Base-by-base conservation (phyloP, 1,284 basidiomycete genomes). In the Xanthoconium separans region DNA sequence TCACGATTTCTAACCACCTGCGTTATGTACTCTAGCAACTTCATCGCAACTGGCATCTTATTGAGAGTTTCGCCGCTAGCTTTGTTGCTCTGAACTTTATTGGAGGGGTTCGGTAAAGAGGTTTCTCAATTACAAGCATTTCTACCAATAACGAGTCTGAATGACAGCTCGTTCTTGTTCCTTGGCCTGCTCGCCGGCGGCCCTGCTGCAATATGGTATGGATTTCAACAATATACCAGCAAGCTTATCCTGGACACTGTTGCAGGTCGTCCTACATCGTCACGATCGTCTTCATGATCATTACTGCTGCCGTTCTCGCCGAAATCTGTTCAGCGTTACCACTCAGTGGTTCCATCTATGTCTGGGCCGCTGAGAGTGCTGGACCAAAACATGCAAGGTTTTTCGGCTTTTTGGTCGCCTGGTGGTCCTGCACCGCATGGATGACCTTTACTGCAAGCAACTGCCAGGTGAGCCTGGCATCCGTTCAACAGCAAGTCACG, bases 351-450 rank as follows among this genome's bases (percentile, higher is more conserved):
- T 93, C 90, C 9, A 93, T 94, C 69, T 94, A 94, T 70, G 85
- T 93, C 54, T 94, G 92, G 92, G 88, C 90, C 0, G 91, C 91
- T 29, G 91, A 92, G 65, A 91, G 90, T 60, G 92, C 89, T 6
- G 91, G 91, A 3, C 85, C 85, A 13, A 91, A 89, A 61, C 86
- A 91, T 63, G 89, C 84, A 3, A 78, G 91, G 40, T 87, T 93
- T 69, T 83, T 92, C 60, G 92, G 90, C 2, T 93, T 94, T 73
- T 70, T 92, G 51, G 91, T 94, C 29, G 91, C 91, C 44, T 93
- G 89, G 89, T 93, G 91, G 91, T 79, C 89, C 27, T 85, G 82
- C 57, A 93, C 91, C 1, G 91, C 91, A 16, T 94, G 92, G 92
- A 92, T 92, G 82, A 93, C 91, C 0, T 93, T 93, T 63, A 79